phyloP scores from a whole-genome alignment of 1,284 basidiomycete species.

The Sanghuangporus baumii region DNA sequence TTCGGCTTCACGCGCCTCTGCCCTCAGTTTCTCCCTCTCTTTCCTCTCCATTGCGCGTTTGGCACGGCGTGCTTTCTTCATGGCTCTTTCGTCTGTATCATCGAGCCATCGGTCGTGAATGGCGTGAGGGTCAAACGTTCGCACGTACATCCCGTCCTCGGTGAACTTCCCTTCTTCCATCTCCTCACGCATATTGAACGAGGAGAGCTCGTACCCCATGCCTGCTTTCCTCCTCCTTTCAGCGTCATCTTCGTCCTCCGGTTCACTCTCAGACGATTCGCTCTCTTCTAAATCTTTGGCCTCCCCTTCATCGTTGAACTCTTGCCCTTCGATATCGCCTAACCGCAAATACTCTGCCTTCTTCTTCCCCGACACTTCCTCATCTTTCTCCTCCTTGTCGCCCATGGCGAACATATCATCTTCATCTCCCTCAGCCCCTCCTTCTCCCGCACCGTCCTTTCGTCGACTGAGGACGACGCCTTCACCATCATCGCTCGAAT shows the following conservation, averaged over 20 bases:
- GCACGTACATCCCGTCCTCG: constrained; percentile 86
- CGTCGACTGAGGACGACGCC: constrained; percentile 78
- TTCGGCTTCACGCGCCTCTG: constrained; percentile 66
- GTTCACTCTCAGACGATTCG: constrained; percentile 44
- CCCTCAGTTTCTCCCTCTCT: constrained; percentile 63
- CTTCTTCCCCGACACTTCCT: constrained; percentile 35
- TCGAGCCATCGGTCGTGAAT: constrained; percentile 96
- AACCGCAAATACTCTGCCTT: constrained; percentile 76
- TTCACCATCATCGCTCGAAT: constrained; percentile 90
- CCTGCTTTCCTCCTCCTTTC: constrained; percentile 71
- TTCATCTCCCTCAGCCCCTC: constrained; percentile 41
- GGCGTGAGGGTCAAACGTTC: constrained; percentile 84
- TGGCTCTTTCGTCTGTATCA: constrained; percentile 79
- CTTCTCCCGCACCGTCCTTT: constrained; percentile 39
- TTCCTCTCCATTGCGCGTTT: constrained; percentile 65
- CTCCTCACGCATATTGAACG: constrained; percentile 99
- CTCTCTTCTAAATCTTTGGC: constrained; percentile 28
- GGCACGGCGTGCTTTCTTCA: constrained; percentile 72
- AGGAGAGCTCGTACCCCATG: constrained; percentile 91
- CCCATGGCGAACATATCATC: constrained; percentile 88
- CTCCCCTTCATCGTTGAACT: constrained; percentile 60
- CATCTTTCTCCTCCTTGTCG: constrained; percentile 35
- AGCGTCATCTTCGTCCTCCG: constrained; percentile 76
- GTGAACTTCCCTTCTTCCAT: constrained; percentile 97
- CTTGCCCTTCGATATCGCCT: constrained; percentile 94